phyloP scores from a whole-genome alignment of 495 filamentous ascomycete species.

The Xeromyces bisporus region DNA sequence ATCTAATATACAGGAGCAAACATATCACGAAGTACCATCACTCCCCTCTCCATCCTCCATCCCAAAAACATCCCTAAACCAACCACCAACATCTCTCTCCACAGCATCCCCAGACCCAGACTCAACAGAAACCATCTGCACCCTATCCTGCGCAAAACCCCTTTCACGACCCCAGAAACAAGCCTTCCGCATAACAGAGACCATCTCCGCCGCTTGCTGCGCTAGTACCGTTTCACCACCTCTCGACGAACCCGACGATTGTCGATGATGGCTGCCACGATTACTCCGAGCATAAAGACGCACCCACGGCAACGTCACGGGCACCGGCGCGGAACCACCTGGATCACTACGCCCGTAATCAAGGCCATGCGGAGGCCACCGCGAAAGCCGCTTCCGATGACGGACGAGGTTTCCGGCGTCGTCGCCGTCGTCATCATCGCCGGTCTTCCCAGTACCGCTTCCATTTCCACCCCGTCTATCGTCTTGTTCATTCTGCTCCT shows the following conservation, averaged over 20 bases:
- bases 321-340: conserved; percentile 8
- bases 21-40: conserved; percentile 4
- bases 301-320: conserved; percentile 20
- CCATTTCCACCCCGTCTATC: too few relatives aligned
- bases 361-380: conserved; percentile 27
- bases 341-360: conserved; percentile 16
- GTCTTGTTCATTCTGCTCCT: conserved; percentile 1
- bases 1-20: conserved; percentile 3
- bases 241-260: background rate
- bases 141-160: conserved; percentile 17
- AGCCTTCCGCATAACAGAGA: conserved; percentile 20
- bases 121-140: conserved; percentile 6
- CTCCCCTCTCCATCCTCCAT: conserved; percentile 2
- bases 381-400: conserved; percentile 19
- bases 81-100: conserved; percentile 6
- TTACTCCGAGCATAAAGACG: conserved; percentile 8
- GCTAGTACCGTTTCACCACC: conserved; percentile 10
- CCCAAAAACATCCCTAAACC: conserved; percentile 9
- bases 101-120: background rate
- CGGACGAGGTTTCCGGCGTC: conserved; percentile 6
- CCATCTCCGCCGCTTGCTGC: conserved; percentile 23
- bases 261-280: background rate
- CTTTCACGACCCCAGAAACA: conserved; percentile 27
- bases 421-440: background rate
- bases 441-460: background rate